Percentiles rank a stretch among this genome's conserved stretches.
phyloP scores from a whole-genome alignment of 768 basidiomycete genomes.

The Phanerodontia chrysosporium region DNA sequence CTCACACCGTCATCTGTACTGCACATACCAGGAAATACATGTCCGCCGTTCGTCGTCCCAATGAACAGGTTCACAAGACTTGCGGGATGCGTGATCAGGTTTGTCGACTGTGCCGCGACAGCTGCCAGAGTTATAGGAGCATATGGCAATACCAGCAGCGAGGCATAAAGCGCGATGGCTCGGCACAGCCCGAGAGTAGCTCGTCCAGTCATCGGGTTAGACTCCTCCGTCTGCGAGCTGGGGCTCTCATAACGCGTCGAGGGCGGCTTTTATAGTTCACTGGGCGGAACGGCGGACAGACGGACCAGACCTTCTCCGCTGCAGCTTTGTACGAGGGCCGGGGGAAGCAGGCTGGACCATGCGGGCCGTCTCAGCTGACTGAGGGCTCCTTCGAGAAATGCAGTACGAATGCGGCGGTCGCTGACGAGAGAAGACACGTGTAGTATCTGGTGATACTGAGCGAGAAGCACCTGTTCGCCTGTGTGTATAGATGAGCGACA shows the following conservation, averaged over 20 bases:
- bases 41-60: constrained; percentile 60
- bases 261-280: neutral
- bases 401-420: neutral
- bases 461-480: neutral
- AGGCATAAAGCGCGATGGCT: no score
- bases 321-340: neutral
- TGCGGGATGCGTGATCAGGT: constrained; percentile 15
- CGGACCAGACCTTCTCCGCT: neutral
- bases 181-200: neutral
- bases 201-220: neutral
- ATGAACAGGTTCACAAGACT: constrained; percentile 54
- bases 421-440: neutral
- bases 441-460: neutral
- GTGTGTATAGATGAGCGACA: neutral
- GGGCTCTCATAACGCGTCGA: neutral
- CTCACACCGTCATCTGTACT: neutral
- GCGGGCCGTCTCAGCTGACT: constrained; percentile 2
- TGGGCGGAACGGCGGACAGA: neutral
- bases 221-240: neutral
- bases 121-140: no score
- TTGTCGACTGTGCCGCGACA: neutral
- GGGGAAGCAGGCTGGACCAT: neutral
- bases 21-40: constrained; percentile 58
- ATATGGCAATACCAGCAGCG: no score
- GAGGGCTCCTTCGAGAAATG: neutral